Base-by-base conservation (phyloP, 306 rosid species). In the Ceratonia siliqua region DNA sequence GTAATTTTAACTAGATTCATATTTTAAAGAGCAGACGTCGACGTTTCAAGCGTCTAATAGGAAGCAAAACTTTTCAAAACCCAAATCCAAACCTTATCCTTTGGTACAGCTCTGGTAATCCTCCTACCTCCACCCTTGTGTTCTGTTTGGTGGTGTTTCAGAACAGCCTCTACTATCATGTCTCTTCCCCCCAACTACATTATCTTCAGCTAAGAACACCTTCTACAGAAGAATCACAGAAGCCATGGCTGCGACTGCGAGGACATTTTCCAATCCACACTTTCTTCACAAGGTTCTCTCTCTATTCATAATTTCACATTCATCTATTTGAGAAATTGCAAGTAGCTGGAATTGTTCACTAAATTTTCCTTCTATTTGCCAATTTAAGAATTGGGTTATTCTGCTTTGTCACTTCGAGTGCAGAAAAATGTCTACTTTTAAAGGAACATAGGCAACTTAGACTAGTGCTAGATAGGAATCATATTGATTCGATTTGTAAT, bases 241-340 rank as follows among this genome's bases (percentile, higher is more conserved):
- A 38, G 22, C 62, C 68, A 85, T 85, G 82, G 82, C 83, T 76
- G 68, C 87, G 77, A 67, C 84, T 73, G 11, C 85, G 17, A 21
- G 52, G 21, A 42, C 80, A 62, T 10, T 81, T 55, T 81, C 78
- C 80, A 77, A 77, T 68, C 70, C 72, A 48, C 57, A 65, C 2
- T 77, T 68, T 58, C 62, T 75, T 52, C 76, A 48, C 62, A 84
- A 72, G 95, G 95, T 89, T 82, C 67, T 6, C 61, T 64, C 69
- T 78, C 59, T 54, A 43, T 54, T 54, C 4, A 30, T 27, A 0
- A 46, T 38, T 54, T 54, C 4, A 30, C 20, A 0, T 57, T 38
- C 20, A 53, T 50, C 39, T 9, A 2, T 27, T 50, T 49, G 30
- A 46, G 7, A 38, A 52, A 20, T 36, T 24, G 63, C 22, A 32